phyloP scores from a whole-genome alignment of 164 flowering plant species.

The Sextonia rubra region DNA sequence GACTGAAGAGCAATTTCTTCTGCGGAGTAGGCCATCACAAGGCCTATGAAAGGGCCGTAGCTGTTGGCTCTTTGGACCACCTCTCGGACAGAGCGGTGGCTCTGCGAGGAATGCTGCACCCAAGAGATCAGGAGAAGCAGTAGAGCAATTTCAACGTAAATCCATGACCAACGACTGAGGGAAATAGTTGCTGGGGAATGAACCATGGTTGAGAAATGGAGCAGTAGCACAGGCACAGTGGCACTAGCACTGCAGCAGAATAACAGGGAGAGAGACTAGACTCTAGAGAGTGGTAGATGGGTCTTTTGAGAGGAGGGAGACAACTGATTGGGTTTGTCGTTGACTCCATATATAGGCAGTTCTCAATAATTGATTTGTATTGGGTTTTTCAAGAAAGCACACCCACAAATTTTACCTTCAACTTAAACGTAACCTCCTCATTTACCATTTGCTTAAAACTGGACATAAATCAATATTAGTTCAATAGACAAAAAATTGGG shows the following conservation, averaged over 20 bases:
- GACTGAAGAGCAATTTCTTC: slow-evolving; percentile 27
- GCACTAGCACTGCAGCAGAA: background rate
- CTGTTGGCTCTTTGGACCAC: slow-evolving; percentile 33
- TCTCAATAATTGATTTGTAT: too few species aligned
- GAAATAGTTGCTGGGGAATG: background rate
- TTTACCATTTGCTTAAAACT: too few species aligned
- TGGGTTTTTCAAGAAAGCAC: too few species aligned
- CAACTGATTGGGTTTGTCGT: too few species aligned
- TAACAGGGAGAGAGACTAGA: too few species aligned
- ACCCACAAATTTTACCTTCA: too few species aligned
- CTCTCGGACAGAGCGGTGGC: slow-evolving; percentile 33
- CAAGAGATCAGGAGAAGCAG: background rate
- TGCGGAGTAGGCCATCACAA: slow-evolving; percentile 41
- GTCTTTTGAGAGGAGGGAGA: background rate
- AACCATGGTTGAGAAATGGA: background rate
- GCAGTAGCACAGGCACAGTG: background rate
- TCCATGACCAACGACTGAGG: background rate
- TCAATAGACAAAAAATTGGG: too few species aligned
- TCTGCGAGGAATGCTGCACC: slow-evolving; percentile 15
- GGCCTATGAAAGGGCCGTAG: slow-evolving; percentile 41
- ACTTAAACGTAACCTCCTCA: too few species aligned
- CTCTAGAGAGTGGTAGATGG: background rate
- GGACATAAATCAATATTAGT: too few species aligned
- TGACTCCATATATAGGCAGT: too few species aligned
- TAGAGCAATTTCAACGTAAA: background rate